Conservation (phyloP, 164 flowering plant species). For the Annona squamosa region DNA sequence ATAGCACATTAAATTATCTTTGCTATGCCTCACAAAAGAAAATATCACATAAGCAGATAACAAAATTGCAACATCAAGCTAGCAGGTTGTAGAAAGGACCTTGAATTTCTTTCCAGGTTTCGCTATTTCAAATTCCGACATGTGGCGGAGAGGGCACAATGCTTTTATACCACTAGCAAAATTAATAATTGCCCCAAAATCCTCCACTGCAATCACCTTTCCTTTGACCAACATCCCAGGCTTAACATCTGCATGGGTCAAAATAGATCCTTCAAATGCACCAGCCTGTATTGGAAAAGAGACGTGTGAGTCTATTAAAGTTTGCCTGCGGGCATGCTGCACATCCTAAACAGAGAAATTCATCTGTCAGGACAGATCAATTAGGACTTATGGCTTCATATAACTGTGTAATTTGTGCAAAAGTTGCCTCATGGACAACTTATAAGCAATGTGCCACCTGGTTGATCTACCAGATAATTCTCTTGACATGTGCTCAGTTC, state of each 20-base stretch:
- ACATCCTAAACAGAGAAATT: too few species aligned
- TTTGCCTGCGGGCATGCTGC: neutral
- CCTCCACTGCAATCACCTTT: slow-evolving; percentile 66
- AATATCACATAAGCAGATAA: neutral
- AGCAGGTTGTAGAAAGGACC: slow-evolving; percentile 31
- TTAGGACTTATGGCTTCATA: too few species aligned
- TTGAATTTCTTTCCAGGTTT: slow-evolving; percentile 85
- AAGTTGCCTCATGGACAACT: neutral
- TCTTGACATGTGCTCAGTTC: neutral
- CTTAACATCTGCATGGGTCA: slow-evolving; percentile 88
- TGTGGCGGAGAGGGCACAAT: slow-evolving; percentile 88
- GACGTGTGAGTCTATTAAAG: neutral
- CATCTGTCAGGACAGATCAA: too few species aligned
- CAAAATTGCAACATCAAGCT: neutral
- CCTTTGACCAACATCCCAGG: slow-evolving; percentile 92
- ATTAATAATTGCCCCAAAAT: slow-evolving; percentile 81
- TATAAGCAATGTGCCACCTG: neutral
- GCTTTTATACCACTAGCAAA: slow-evolving; percentile 89
- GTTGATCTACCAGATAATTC: neutral
- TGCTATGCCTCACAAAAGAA: neutral
- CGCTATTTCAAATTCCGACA: slow-evolving; percentile 84
- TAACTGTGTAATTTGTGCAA: neutral
- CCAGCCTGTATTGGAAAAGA: slow-evolving; percentile 44
- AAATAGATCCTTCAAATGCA: slow-evolving; percentile 79
- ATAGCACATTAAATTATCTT: neutral